Evolutionary conservation across 2,329 filamentous ascomycete species (phyloP), one percentile per base, ranked within the genome.

Genomic region (Metarhizium guizhouense): DNA sequence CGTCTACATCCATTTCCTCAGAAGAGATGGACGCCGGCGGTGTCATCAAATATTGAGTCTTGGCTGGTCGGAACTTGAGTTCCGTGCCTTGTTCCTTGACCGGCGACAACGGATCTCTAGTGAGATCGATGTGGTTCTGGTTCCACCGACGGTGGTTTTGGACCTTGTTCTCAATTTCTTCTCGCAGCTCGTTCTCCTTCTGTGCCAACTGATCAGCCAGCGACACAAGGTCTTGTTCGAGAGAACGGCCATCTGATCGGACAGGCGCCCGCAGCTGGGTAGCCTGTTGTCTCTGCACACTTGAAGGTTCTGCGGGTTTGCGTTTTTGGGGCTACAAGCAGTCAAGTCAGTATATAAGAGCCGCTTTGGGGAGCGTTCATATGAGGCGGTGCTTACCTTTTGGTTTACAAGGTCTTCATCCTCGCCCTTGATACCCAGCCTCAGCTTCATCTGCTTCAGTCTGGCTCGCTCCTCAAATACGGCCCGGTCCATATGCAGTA

Each of bases 321-420:
- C 85, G 84, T 73, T 90, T 91, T 65, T 87, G 87, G 62, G 88
- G 83, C 76, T 84, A 70, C 58, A 14, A 6, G 58, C 59, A 58
- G 42, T 58, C 70, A 59, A 71, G 73, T 76, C 62, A 75, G 68
- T 48, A 29, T 29, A 11, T 14, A 6, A 7, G 13, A 14, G 45
- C 20, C 13, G 25, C 8, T 30, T 48, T 30, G 20, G 14, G 20
- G 6, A 5, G 45, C 8, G 13, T 6, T 61, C 57, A 63, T 61
- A 58, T 63, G 52, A 70, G 69, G 68, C 72, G 62, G 43, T 58
- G 68, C 81, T 71, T 77, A 93, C 89, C 83, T 94, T 95, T 70
- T 94, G 89, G 74, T 95, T 95, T 75, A 96, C 86, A 65, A 96
- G 81, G 69, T 96, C 91, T 65, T 97, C 93, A 66, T 97, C 94